Evolutionary conservation across 2,329 filamentous ascomycete species (phyloP).

Genomic region (Emmonsia crescens): DNA sequence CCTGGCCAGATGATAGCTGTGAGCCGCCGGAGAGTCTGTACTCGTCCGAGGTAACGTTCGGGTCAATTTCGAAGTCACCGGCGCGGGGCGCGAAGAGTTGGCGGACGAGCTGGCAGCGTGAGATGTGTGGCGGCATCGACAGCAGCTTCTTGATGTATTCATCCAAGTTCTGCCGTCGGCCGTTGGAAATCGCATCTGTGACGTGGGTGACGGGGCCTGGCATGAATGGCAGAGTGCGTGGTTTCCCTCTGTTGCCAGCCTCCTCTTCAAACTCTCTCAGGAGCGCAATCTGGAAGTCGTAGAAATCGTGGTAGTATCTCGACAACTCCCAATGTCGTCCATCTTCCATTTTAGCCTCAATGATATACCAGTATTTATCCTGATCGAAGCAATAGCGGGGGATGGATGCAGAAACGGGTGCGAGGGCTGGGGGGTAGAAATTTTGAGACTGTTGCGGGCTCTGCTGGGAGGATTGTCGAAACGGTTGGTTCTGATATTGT

Average conservation of each 20-base stretch:
- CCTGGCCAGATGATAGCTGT: conserved; percentile 54
- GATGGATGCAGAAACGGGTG: conserved; percentile 73
- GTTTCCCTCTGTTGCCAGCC: conserved; percentile 73
- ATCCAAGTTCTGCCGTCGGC: conserved; percentile 81
- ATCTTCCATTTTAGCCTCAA: conserved; percentile 83
- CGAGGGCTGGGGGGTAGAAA: conserved; percentile 46
- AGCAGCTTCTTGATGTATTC: conserved; percentile 91
- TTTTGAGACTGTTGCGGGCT: conserved; percentile 31
- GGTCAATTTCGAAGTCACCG: conserved; percentile 87
- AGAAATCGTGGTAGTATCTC: conserved; percentile 96
- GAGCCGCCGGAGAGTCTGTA: conserved; percentile 64
- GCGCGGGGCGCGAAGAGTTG: conserved; percentile 84
- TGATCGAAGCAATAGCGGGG: conserved; percentile 92
- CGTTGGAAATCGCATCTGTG: conserved; percentile 94
- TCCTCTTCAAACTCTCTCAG: conserved; percentile 85
- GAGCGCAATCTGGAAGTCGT: conserved; percentile 94
- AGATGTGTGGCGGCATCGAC: conserved; percentile 71
- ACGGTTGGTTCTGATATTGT: conserved; percentile 31
- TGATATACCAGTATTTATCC: conserved; percentile 98
- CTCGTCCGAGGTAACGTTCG: conserved; percentile 36
- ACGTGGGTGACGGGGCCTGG: conserved; percentile 95
- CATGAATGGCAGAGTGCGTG: conserved; percentile 89
- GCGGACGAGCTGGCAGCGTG: conserved; percentile 70
- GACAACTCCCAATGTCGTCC: conserved; percentile 87
- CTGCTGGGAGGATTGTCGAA: background rate